phyloP scores from a whole-genome alignment of 2,329 filamentous ascomycete genomes.

The Orbilia quercus region DNA sequence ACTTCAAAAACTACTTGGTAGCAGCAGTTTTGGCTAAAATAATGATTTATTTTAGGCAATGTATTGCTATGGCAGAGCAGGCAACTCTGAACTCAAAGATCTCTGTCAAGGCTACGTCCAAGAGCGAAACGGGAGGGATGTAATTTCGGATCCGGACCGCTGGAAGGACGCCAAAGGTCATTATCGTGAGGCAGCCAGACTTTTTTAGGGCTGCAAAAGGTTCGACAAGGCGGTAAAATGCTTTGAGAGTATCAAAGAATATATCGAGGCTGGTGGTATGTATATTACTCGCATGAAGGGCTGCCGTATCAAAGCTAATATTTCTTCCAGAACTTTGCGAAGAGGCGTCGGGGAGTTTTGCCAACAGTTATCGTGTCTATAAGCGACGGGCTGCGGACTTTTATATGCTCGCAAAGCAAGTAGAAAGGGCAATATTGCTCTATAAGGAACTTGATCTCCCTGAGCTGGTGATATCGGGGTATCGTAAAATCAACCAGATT shows the following conservation, averaged over 20 bases:
- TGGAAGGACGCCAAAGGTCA: not conserved
- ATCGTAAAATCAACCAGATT: constrained; percentile 8
- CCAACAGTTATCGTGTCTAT: not conserved
- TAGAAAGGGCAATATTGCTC: constrained; percentile 5
- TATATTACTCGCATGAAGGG: no score
- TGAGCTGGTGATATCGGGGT: constrained; percentile 7
- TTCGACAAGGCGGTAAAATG: constrained; percentile 23
- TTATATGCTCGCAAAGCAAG: not conserved
- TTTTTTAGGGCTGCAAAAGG: constrained; percentile 7
- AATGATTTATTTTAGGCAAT: constrained; percentile 7
- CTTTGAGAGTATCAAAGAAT: constrained; percentile 31
- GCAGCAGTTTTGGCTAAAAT: no score
- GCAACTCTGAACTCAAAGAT: constrained; percentile 6
- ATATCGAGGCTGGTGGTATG: constrained; percentile 14
- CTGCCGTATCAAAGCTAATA: no score
- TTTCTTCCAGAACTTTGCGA: no score
- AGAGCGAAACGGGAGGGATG: constrained; percentile 24
- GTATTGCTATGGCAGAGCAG: constrained; percentile 22
- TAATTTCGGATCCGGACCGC: constrained; percentile 18
- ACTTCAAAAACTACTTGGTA: not conserved
- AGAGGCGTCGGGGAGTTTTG: no score
- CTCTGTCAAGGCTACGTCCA: constrained; percentile 8
- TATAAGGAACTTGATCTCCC: constrained; percentile 14
- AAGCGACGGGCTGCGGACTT: constrained; percentile 11
- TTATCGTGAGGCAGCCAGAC: constrained; percentile 18